phyloP scores from a whole-genome alignment of 768 basidiomycete genomes.

The Pleurotus giganteus region DNA sequence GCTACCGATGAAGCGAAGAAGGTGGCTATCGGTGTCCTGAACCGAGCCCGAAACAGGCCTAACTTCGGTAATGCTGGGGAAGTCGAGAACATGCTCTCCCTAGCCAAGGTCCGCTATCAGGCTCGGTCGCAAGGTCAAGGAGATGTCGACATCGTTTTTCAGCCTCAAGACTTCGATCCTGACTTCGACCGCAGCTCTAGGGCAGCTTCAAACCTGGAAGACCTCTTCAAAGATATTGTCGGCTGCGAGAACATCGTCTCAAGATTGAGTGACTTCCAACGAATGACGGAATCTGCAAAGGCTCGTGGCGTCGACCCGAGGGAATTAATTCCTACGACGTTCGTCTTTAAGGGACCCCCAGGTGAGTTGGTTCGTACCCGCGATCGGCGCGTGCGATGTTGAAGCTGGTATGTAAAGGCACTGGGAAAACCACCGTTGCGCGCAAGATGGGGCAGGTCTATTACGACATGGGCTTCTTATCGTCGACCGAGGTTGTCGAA shows the following conservation, averaged over 20 bases:
- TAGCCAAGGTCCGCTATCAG: constrained; percentile 48
- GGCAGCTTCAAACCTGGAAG: constrained; percentile 47
- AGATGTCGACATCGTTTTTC: constrained; percentile 44
- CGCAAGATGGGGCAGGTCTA: constrained; percentile 63
- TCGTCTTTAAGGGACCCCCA: constrained; percentile 74
- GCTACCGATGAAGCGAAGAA: constrained; percentile 57
- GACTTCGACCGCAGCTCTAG: constrained; percentile 49
- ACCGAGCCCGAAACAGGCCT: constrained; percentile 41
- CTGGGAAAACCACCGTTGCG: constrained; percentile 63
- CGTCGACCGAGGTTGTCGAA: constrained; percentile 51
- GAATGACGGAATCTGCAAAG: constrained; percentile 43
- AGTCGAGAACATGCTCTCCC: constrained; percentile 56
- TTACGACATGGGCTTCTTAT: constrained; percentile 59
- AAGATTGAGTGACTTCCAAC: constrained; percentile 51
- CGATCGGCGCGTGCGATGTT: constrained; percentile 25
- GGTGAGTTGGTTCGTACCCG: constrained; percentile 33
- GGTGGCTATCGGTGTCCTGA: constrained; percentile 50
- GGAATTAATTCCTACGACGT: constrained; percentile 60
- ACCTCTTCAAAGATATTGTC: constrained; percentile 62
- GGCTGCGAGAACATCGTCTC: constrained; percentile 54
- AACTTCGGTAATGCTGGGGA: constrained; percentile 69
- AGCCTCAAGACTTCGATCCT: constrained; percentile 63
- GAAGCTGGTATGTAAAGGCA: constrained; percentile 35
- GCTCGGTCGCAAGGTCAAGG: constrained; percentile 29
- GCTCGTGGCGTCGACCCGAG: constrained; percentile 38